Percentiles rank a stretch among this genome's conserved stretches.
phyloP scores from a whole-genome alignment of 345 rosid genomes.

The Kernera saxatilis region DNA sequence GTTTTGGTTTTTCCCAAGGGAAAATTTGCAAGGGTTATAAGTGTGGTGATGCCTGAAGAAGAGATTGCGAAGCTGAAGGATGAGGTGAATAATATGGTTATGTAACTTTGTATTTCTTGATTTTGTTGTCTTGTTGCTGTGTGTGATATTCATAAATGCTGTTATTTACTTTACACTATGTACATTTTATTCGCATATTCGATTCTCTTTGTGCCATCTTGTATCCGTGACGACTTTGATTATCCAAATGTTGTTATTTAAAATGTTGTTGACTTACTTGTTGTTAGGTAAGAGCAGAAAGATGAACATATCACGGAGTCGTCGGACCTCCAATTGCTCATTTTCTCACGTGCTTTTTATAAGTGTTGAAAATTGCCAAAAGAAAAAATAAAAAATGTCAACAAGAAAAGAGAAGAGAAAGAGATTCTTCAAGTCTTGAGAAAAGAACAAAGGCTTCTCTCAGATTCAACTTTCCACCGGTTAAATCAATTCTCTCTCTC shows the following conservation, averaged over 20 bases:
- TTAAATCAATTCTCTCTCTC: neutral
- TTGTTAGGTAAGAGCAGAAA: no score
- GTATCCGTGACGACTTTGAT: neutral
- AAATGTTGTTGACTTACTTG: no score
- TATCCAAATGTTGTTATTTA: neutral
- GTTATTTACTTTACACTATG: neutral
- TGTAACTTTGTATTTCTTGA: neutral
- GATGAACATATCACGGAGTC: no score
- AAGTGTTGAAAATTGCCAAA: neutral
- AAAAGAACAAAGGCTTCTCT: neutral
- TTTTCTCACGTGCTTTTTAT: neutral
- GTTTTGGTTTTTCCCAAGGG: slow-evolving; percentile 40
- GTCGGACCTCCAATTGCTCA: neutral
- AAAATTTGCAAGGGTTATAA: slow-evolving; percentile 31
- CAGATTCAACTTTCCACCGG: neutral
- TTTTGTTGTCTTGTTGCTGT: neutral
- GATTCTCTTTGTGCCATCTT: neutral
- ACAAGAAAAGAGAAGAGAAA: neutral
- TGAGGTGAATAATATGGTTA: slow-evolving; percentile 24
- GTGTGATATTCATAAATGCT: neutral
- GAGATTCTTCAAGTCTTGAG: neutral
- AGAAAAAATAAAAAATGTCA: neutral
- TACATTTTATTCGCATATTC: neutral
- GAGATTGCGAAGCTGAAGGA: slow-evolving; percentile 32
- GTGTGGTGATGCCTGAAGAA: slow-evolving; percentile 38